Conservation (phyloP, 495 filamentous ascomycete species). For the Bacidia rubella region DNA sequence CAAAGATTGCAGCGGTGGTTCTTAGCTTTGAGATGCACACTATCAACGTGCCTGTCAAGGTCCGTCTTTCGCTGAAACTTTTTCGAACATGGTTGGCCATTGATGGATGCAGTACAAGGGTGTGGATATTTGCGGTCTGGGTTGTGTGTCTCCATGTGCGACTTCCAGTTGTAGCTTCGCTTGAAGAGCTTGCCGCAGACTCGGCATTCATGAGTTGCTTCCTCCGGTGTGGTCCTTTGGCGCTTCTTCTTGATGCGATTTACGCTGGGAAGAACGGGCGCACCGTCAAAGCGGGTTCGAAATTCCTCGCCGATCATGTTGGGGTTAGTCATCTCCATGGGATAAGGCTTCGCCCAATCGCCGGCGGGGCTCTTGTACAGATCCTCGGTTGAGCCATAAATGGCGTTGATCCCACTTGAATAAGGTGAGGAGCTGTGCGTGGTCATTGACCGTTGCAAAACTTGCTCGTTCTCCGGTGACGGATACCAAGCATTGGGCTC, state of each 20-base stretch:
- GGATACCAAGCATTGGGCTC: constrained; percentile 19
- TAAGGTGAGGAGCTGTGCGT: constrained; percentile 14
- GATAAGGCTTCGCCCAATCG: constrained; percentile 15
- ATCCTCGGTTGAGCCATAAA: constrained; percentile 16
- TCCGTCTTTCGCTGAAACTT: constrained; percentile 77
- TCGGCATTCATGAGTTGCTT: constrained; percentile 65
- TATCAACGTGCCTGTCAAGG: constrained; percentile 66
- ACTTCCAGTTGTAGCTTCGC: constrained; percentile 78
- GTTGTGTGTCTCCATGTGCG: constrained; percentile 84
- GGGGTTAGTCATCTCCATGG: constrained; percentile 3
- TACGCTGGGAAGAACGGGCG: constrained; percentile 16
- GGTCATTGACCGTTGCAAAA: constrained; percentile 12
- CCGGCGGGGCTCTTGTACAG: constrained; percentile 13
- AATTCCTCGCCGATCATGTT: constrained; percentile 8
- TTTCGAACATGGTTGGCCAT: constrained; percentile 41
- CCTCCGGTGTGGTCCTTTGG: constrained; percentile 52
- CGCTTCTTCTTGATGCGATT: constrained; percentile 28
- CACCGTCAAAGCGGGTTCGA: constrained; percentile 12
- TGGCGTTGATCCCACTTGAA: constrained; percentile 12
- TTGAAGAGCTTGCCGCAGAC: constrained; percentile 73
- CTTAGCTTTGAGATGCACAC: constrained; percentile 65
- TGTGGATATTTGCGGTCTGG: constrained; percentile 57
- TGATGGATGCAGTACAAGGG: constrained; percentile 46
- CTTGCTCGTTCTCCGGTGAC: constrained; percentile 16
- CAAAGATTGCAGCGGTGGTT: constrained; percentile 61